Evolutionary conservation across 768 basidiomycete species (phyloP), one percentile per base, ranked within the genome.

Genomic region (Candolleomyces efflorescens): DNA sequence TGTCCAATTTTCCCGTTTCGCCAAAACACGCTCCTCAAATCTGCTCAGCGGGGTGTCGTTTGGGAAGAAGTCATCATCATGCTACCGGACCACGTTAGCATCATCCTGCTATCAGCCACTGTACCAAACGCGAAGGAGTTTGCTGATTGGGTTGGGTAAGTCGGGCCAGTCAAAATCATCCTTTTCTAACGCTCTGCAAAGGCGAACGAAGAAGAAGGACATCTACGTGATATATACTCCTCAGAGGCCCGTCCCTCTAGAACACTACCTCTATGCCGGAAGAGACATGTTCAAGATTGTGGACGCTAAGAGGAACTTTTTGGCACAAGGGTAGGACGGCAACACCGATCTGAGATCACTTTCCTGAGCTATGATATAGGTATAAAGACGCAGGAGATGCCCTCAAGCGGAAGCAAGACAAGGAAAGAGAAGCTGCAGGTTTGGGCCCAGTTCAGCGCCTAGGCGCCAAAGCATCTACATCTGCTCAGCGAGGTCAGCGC

Each of bases 21-120:
- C n/a, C 17, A 5, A 17, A 24, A n/a, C 4, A 27, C 27, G 15
- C 20, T 57, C 39, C 44, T 64, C 60, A 48, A 62, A 15, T 52
- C 15, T 27, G 39, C 45, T 43, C 67, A 98, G 96, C 82, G 97
- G 68, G 97, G 97, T 41, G 97, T 99, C 17, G 97, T 99, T 12
- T 99, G 97, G 97, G 96, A 99, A 73, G 96, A 99, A 74, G 96
- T 99, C 24, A 99, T 99, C 63, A 99, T 99, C 70, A 98, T 99
- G 94, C 79, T 99, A 12, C 97, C 97, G 0, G 97, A 98, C 63
- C 96, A 99, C 72, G 90, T 98, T 69, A 96, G 90, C 71, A 98
- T 99, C 67, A 98, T 99, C 55, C 77, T 99, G 44, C 78, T 99
- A 15, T 98, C 95, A 2, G 97, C 97, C 9, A 99, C 97, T 2